A percentile compares a stretch with the other conserved stretches of the same genome.
Conservation (phyloP, 441 rosid genomes). For the Populus hybrid region DNA sequence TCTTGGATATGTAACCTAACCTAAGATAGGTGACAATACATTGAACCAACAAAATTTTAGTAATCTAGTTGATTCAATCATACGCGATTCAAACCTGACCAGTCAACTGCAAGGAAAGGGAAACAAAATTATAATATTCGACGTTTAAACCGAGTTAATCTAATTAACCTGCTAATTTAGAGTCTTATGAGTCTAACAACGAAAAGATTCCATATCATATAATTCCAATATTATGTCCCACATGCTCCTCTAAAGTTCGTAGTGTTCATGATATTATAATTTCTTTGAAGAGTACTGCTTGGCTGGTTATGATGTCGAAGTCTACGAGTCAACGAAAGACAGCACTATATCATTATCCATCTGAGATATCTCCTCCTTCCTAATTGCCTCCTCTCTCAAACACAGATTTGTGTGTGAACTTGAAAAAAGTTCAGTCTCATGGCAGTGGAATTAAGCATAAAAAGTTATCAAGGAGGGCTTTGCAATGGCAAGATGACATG, state of each 20-base stretch:
- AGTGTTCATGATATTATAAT: background rate
- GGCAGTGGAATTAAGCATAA: slow-evolving; percentile 35
- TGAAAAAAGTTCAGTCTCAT: slow-evolving; percentile 18
- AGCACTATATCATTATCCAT: background rate
- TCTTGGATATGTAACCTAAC: no score
- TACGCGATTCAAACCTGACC: no score
- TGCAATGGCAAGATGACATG: slow-evolving; percentile 50
- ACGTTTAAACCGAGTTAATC: no score
- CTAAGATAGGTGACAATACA: no score
- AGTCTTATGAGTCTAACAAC: background rate
- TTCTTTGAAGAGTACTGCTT: background rate
- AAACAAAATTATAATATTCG: no score
- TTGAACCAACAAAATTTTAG: no score
- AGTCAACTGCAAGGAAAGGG: no score
- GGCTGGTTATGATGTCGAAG: background rate
- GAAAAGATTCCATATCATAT: background rate
- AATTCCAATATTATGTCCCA: background rate
- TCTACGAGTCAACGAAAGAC: background rate
- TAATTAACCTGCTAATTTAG: background rate
- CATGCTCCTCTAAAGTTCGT: background rate
- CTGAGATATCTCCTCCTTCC: background rate
- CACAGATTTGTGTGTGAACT: background rate
- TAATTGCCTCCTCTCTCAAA: background rate
- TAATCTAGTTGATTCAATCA: no score
- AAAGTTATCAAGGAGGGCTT: slow-evolving; percentile 13